Conservation (phyloP, 2,329 filamentous ascomycete species). For the Phymatotrichopsis omnivora region DNA sequence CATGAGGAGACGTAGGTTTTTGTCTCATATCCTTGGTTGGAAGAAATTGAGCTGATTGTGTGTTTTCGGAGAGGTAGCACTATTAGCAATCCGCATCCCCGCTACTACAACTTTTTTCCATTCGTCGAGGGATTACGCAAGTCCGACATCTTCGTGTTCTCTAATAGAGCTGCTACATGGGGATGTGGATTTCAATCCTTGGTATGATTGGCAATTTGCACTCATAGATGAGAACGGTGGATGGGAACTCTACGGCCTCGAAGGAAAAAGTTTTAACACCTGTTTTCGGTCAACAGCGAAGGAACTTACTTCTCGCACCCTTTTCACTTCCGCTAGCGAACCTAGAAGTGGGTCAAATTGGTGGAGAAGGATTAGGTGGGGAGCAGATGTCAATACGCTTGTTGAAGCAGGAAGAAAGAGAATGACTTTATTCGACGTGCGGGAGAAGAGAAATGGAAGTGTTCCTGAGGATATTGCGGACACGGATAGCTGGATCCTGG, state of each 20-base stretch:
- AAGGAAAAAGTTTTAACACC: background rate
- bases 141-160: constrained; percentile 1
- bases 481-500: no score
- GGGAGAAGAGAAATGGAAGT: no score
- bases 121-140: background rate
- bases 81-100: constrained; percentile 16
- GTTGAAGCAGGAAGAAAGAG: constrained; percentile 19
- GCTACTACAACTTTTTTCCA: constrained; percentile 15
- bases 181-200: constrained; percentile 24
- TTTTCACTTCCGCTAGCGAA: constrained; percentile 6
- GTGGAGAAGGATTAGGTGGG: constrained; percentile 25
- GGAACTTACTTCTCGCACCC: constrained; percentile 3
- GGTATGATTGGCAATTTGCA: constrained; percentile 16
- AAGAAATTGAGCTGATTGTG: background rate
- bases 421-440: constrained; percentile 22
- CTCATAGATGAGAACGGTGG: constrained; percentile 23
- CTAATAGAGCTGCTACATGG: constrained; percentile 15
- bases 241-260: constrained; percentile 22
- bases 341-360: background rate
- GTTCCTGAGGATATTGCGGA: no score
- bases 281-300: background rate
- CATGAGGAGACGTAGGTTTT: background rate
- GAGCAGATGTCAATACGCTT: constrained; percentile 20
- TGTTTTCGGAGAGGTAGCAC: constrained; percentile 9
- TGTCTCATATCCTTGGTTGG: background rate